phyloP scores from a whole-genome alignment of 495 filamentous ascomycete genomes.

The Amphirosellinia nigrospora region DNA sequence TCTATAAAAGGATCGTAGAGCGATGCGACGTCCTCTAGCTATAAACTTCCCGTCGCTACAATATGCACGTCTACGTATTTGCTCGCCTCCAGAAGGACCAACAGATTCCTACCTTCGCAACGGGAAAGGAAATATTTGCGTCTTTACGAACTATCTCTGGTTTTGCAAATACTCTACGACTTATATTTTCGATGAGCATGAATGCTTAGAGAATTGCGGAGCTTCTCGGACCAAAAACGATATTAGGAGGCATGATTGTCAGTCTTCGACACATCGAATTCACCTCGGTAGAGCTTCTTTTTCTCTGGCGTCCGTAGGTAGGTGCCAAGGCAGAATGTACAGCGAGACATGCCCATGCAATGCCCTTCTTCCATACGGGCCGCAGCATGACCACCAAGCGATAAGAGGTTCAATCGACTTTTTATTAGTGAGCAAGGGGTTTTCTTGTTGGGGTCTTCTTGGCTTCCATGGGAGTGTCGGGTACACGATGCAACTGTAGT shows the following conservation, averaged over 20 bases:
- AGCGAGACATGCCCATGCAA: constrained; percentile 9
- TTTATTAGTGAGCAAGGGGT: background rate
- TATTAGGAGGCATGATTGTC: constrained; percentile 1
- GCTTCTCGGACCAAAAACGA: constrained; percentile 1
- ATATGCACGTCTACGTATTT: constrained; percentile 6
- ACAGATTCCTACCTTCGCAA: background rate
- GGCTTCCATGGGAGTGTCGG: background rate
- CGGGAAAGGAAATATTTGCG: background rate
- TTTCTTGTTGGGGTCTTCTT: constrained; percentile 6
- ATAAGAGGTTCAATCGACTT: background rate
- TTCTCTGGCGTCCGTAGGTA: background rate
- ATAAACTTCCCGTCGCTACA: constrained; percentile 1
- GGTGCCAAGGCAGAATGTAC: background rate
- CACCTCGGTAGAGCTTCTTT: background rate
- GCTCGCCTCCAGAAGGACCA: background rate
- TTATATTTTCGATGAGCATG: background rate
- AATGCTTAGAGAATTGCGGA: constrained; percentile 3
- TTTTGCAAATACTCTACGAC: constrained; percentile 2
- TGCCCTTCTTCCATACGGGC: constrained; percentile 4
- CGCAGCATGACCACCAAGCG: background rate
- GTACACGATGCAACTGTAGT: constrained; percentile 4
- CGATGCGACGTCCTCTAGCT: background rate
- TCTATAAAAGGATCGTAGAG: background rate
- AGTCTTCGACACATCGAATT: background rate
- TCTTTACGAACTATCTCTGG: background rate